Percentiles rank a stretch among this genome's conserved stretches.
These are phyloP conservation scores for Urtica urens DNA, from an alignment of 306 rosid genomes.

Conservation along the genomic window DNA sequence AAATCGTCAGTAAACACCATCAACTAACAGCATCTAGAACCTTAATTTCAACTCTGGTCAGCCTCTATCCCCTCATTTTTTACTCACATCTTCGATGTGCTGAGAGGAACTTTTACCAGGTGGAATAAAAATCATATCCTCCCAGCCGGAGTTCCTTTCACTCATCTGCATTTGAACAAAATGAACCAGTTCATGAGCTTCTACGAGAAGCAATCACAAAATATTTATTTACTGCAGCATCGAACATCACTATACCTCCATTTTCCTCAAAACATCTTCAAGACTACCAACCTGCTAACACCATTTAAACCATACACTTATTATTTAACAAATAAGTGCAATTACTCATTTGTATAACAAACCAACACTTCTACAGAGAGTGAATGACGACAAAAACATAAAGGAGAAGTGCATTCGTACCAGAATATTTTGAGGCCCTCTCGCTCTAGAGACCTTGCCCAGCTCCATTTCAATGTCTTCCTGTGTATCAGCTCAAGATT, in stretches of 20 bases:
- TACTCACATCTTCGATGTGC: conserved; percentile 60
- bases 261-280: conserved; percentile 85
- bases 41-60: conserved; percentile 19
- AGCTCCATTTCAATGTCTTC: conserved; percentile 88
- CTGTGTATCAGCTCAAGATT: conserved; percentile 29
- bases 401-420: conserved; percentile 29
- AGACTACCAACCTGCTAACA: conserved; percentile 70
- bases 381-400: background rate
- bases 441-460: conserved; percentile 50
- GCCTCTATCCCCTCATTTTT: conserved; percentile 26
- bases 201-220: conserved; percentile 7
- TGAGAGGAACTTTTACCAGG: conserved; percentile 83
- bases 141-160: conserved; percentile 80
- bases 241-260: conserved; percentile 63
- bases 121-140: conserved; percentile 87
- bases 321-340: background rate
- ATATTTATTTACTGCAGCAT: background rate
- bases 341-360: background rate
- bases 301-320: conserved; percentile 1
- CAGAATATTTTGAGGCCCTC: conserved; percentile 79
- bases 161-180: conserved; percentile 42
- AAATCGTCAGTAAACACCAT: too few relatives aligned
- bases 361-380: background rate
- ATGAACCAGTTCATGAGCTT: conserved; percentile 16
- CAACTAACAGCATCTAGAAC: conserved; percentile 19